phyloP scores from a whole-genome alignment of 2,329 filamentous ascomycete species.

The Hirsutella minnesotensis region DNA sequence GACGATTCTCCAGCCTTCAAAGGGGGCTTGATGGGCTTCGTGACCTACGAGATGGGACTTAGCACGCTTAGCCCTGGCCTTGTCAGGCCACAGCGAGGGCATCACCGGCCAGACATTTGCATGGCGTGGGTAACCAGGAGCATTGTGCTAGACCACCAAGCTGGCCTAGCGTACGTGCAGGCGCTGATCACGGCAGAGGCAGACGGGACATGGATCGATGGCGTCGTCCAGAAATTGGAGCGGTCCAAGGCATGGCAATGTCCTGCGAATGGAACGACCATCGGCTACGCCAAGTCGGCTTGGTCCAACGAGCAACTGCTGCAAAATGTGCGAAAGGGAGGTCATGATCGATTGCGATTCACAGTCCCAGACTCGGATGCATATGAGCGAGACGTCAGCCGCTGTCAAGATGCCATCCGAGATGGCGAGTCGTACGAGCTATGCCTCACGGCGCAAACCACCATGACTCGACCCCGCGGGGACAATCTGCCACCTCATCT shows the following conservation, averaged over 20 bases:
- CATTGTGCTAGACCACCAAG: slow-evolving; percentile 63
- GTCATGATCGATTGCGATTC: slow-evolving; percentile 15
- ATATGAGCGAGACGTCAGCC: slow-evolving; percentile 56
- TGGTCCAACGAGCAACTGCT: slow-evolving; percentile 9
- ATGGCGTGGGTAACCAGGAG: slow-evolving; percentile 68
- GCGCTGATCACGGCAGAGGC: slow-evolving; percentile 14
- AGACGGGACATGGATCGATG: slow-evolving; percentile 19
- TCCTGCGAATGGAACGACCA: slow-evolving; percentile 4
- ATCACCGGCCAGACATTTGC: slow-evolving; percentile 55
- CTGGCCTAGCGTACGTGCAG: slow-evolving; percentile 53
- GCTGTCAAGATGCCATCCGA: slow-evolving; percentile 60
- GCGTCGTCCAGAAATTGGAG: slow-evolving; percentile 16
- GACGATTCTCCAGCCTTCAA: slow-evolving; percentile 46
- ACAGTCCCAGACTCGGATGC: slow-evolving; percentile 27
- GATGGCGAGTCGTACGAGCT: slow-evolving; percentile 79
- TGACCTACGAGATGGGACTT: slow-evolving; percentile 75
- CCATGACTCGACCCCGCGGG: slow-evolving; percentile 38
- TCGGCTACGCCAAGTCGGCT: slow-evolving; percentile 3
- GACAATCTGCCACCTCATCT: slow-evolving; percentile 24
- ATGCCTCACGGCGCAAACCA: slow-evolving; percentile 67
- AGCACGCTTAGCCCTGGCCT: slow-evolving; percentile 18
- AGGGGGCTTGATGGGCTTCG: slow-evolving; percentile 74
- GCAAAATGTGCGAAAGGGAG: slow-evolving; percentile 3
- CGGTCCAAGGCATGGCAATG: slow-evolving; percentile 20
- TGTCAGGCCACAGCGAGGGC: slow-evolving; percentile 15